Evolutionary conservation across 2,329 filamentous ascomycete species (phyloP), one percentile per base, ranked within the genome.

Genomic region (Dactylonectria estremocensis): DNA sequence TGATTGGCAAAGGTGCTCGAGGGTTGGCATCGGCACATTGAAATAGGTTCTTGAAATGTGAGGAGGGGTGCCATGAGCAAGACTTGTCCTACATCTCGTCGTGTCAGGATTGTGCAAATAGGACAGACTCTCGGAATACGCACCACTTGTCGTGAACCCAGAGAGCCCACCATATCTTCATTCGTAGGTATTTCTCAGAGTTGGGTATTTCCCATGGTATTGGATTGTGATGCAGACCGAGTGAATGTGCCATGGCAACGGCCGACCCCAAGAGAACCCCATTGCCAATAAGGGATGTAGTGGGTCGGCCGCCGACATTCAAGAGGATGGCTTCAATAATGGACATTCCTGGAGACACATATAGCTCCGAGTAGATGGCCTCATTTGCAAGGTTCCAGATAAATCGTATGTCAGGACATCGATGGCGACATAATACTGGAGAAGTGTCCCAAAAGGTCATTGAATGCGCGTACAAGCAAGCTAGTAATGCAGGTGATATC

Each of bases 321-420:
- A 91, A 81, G 9, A 91, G 76, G 5, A 88, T 85, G 2, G 88
- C 86, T 22, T 86, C 83, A 24, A 91, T 84, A 1, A 88, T 89
- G 1, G 88, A 88, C 49, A 91, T 80, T 1, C 89, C 87, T 0
- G 89, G 89, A 0, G 86, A 87, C 1, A 88, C 83, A 56, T 89
- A 85, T 7, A 90, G 85, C 65, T 91, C 89, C 0, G 86, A 88
- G 69, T 90, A 88, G 3, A 90, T 80, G 1, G 89, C 88, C 59
- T 88, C 87, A 20, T 86, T 88, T 7, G 88, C 88, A 65, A 90
- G 83, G 65, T 91, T 91, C 84, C 90, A 90, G 9, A 89, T 85
- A 74, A 89, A 91, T 50, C 88, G 85, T 46, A 84, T 82, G 72
- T 91, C 89, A 0, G 89, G 89, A 54, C 85, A 82, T 5, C 85